These are phyloP conservation scores for Acer saccharum DNA, from an alignment of 345 rosid species.

Conservation along the genomic window DNA sequence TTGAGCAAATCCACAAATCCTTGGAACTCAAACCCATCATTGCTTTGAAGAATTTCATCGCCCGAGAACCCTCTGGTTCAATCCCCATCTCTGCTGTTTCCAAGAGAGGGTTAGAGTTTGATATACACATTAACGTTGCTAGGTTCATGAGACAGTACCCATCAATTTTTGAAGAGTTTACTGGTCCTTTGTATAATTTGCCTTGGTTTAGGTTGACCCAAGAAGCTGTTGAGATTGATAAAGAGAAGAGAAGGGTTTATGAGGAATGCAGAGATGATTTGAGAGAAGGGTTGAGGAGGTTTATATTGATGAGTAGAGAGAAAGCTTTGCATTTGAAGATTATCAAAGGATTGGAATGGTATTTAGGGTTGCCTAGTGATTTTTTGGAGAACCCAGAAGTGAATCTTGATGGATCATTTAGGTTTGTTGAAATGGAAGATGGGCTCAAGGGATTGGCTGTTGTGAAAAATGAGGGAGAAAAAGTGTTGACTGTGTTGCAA, in stretches of 20 bases:
- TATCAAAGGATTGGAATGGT: constrained; percentile 81
- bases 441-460: constrained; percentile 73
- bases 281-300: constrained; percentile 56
- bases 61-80: constrained; percentile 49
- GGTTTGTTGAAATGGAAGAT: constrained; percentile 69
- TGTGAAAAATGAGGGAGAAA: constrained; percentile 29
- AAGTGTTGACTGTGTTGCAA: constrained; percentile 57
- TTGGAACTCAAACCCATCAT: constrained; percentile 61
- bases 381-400: constrained; percentile 42
- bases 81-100: constrained; percentile 74
- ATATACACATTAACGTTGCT: constrained; percentile 67
- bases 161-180: constrained; percentile 76
- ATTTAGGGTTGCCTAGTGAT: constrained; percentile 75
- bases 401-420: constrained; percentile 51
- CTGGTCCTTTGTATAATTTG: constrained; percentile 62
- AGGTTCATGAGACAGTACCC: constrained; percentile 72
- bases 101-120: constrained; percentile 70
- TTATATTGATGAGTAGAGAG: constrained; percentile 70
- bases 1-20: constrained; percentile 72
- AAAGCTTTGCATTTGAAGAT: constrained; percentile 75
- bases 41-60: constrained; percentile 66
- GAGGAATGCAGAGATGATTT: constrained; percentile 55
- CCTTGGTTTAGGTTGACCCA: constrained; percentile 93
- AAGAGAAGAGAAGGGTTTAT: constrained; percentile 48
- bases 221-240: constrained; percentile 66